Conservation (phyloP, 1,284 basidiomycete genomes). For the Bjerkandera adusta region DNA sequence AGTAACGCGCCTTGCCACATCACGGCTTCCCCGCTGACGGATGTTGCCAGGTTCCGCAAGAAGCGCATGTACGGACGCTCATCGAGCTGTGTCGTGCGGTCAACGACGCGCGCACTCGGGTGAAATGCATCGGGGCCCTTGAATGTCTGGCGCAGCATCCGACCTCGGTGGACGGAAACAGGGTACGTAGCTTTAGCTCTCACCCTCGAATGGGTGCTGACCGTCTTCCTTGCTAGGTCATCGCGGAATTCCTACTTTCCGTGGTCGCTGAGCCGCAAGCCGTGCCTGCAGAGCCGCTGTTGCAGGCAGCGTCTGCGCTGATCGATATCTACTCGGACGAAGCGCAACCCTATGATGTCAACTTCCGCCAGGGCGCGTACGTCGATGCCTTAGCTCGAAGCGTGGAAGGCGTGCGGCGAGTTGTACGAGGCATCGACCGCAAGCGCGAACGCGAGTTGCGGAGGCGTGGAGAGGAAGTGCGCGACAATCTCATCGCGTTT, state of each 20-base stretch:
- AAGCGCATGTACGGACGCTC: conserved; percentile 63
- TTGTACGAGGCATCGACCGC: conserved; percentile 42
- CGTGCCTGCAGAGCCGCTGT: conserved; percentile 65
- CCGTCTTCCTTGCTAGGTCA: conserved; percentile 42
- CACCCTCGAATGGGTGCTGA: background rate
- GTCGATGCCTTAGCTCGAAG: conserved; percentile 39
- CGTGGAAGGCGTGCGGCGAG: conserved; percentile 42
- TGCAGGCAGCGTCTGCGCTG: conserved; percentile 83
- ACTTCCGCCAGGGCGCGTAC: conserved; percentile 59
- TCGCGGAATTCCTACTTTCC: conserved; percentile 67
- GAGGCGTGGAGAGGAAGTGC: conserved; percentile 68
- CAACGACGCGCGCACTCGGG: conserved; percentile 53
- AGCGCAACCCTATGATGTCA: conserved; percentile 74
- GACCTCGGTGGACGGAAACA: conserved; percentile 66
- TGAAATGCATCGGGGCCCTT: conserved; percentile 80
- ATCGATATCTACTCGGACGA: conserved; percentile 98
- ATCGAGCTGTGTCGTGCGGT: conserved; percentile 63
- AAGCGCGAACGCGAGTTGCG: conserved; percentile 40
- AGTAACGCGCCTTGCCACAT: conserved; percentile 13
- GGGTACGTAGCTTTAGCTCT: conserved; percentile 39
- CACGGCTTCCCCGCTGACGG: background rate
- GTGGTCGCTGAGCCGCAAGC: conserved; percentile 44
- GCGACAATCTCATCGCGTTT: conserved; percentile 87
- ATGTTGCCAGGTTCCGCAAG: conserved; percentile 53
- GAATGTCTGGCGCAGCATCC: conserved; percentile 77